Percentiles rank a stretch among this genome's conserved stretches.
phyloP scores from a whole-genome alignment of 140 eudicot species.

The Stevia rebaudiana region DNA sequence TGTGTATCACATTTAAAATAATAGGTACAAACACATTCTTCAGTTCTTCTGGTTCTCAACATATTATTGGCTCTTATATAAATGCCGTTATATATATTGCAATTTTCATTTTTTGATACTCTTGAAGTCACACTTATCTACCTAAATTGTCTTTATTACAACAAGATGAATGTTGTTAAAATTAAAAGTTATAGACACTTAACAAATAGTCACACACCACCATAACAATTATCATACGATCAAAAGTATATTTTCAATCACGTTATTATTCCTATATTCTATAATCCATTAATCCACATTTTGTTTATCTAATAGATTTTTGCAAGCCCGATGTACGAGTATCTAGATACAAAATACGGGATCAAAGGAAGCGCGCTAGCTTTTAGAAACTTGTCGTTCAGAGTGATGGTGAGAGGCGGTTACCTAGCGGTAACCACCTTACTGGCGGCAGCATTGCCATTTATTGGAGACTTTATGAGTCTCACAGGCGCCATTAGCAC shows the following conservation, averaged over 20 bases:
- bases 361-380: slow-evolving; percentile 74
- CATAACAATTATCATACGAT: not conserved
- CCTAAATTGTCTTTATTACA: not conserved
- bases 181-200: not conserved
- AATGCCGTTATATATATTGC: not conserved
- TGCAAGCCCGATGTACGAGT: slow-evolving; percentile 97
- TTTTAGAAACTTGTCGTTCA: slow-evolving; percentile 49
- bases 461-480: slow-evolving; percentile 94
- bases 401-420: slow-evolving; percentile 73
- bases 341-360: slow-evolving; percentile 67
- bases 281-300: no score
- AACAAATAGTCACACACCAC: not conserved
- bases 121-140: not conserved
- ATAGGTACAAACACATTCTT: no score
- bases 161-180: not conserved
- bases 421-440: slow-evolving; percentile 62
- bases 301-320: slow-evolving; percentile 45
- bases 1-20: no score
- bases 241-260: not conserved
- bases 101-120: not conserved
- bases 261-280: slow-evolving; percentile 12
- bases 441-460: slow-evolving; percentile 72
- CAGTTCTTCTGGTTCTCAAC: no score
- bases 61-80: no score
- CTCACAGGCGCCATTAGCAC: slow-evolving; percentile 91